Evolutionary conservation across 371 early-diverging fungal species (phyloP).

Genomic region (Rozella allomycis): DNA sequence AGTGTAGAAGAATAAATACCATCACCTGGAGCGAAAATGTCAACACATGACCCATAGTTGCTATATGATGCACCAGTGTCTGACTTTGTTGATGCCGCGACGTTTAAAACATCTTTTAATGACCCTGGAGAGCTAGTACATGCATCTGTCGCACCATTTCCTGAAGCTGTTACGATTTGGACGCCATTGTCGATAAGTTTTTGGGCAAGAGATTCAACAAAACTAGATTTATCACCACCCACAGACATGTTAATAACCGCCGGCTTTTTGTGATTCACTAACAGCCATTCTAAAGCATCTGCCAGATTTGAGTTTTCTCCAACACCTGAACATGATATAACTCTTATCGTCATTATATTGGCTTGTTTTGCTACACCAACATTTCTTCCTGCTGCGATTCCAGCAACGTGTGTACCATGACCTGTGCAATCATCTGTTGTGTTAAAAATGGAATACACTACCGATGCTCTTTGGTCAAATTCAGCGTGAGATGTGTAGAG

Average conservation of each 20-base stretch:
- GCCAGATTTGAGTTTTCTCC: conserved; percentile 3
- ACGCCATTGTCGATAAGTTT: conserved; percentile 5
- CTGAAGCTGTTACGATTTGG: conserved; percentile 16
- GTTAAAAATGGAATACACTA: neutral
- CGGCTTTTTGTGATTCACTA: conserved; percentile 3
- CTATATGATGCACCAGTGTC: conserved; percentile 11
- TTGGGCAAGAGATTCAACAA: neutral
- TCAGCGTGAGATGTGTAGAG: conserved; percentile 18
- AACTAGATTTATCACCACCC: neutral
- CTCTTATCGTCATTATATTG: conserved; percentile 13
- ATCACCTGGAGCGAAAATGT: conserved; percentile 23
- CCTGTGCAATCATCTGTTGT: conserved; percentile 13
- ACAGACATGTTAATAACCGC: conserved; percentile 9
- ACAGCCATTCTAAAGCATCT: conserved; percentile 4
- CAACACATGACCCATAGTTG: conserved; percentile 20
- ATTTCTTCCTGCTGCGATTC: conserved; percentile 13
- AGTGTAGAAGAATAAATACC: conserved; percentile 3
- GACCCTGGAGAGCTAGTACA: conserved; percentile 10
- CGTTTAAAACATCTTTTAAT: too few relatives aligned
- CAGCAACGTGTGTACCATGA: conserved; percentile 28
- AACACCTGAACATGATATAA: conserved; percentile 6
- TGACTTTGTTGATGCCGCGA: conserved; percentile 11
- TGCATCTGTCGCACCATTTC: conserved; percentile 14
- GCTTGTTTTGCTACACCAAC: conserved; percentile 20
- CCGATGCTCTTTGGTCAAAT: conserved; percentile 11